phyloP scores from a whole-genome alignment of 2,329 filamentous ascomycete species.

The Sporothrix humicola region DNA sequence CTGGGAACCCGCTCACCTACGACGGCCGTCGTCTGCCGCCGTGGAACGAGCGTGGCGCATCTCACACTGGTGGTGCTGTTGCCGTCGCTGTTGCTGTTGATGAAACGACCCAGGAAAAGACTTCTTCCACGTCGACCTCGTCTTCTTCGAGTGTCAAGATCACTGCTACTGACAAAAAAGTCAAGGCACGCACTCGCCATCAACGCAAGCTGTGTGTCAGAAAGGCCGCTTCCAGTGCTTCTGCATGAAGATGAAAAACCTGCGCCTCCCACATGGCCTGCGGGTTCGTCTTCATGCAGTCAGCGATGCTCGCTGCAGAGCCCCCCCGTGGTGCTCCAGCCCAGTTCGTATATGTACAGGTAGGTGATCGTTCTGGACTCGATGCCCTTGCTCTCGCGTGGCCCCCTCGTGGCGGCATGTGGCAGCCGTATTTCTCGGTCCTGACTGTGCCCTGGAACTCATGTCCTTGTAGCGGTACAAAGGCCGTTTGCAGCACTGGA shows the following conservation, averaged over 20 bases:
- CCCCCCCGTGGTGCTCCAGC: not conserved
- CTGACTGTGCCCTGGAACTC: not conserved
- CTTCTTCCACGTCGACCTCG: not conserved
- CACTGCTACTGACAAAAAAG: not conserved
- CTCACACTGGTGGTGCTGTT: not conserved
- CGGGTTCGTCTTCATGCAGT: not conserved
- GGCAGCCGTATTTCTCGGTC: not conserved
- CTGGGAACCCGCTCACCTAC: slow-evolving; percentile 14
- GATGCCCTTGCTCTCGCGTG: slow-evolving; percentile 11
- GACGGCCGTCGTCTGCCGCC: not conserved
- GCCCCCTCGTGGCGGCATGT: slow-evolving; percentile 6
- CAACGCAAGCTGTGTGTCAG: not conserved
- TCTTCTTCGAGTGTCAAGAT: not conserved
- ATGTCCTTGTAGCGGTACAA: not conserved
- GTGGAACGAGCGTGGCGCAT: not conserved
- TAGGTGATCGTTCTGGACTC: too few species aligned
- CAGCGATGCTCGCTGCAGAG: slow-evolving; percentile 4
- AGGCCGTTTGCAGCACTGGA: slow-evolving; percentile 13
- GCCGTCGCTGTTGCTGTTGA: not conserved
- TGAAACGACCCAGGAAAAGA: not conserved
- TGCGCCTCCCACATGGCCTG: slow-evolving; percentile 14
- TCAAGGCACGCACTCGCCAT: not conserved
- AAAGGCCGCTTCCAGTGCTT: not conserved
- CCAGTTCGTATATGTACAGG: too few species aligned
- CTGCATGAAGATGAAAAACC: not conserved